phyloP scores from a whole-genome alignment of 345 rosid genomes.

The Sonneratia caseolaris region DNA sequence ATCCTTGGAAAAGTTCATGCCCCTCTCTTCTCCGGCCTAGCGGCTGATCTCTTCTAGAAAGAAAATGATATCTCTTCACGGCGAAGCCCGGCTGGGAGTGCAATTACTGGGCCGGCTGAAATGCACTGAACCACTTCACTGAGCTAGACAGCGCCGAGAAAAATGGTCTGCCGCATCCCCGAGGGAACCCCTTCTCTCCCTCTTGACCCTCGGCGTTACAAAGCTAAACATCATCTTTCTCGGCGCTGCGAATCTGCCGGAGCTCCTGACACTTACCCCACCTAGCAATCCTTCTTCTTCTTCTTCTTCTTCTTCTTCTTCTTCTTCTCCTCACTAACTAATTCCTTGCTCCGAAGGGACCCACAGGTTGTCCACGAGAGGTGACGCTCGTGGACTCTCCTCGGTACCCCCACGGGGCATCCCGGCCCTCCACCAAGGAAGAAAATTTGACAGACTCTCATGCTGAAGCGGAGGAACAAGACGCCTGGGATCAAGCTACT shows the following conservation, averaged over 20 bases:
- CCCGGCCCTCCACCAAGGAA: constrained; percentile 35
- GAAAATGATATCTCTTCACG: constrained; percentile 17
- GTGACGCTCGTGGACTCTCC: constrained; percentile 75
- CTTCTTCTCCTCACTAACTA: too few relatives aligned
- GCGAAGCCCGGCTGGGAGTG: constrained; percentile 16
- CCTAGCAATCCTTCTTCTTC: constrained; percentile 4
- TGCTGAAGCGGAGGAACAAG: constrained; percentile 16
- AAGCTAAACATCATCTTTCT: too few relatives aligned
- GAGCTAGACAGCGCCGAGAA: neutral
- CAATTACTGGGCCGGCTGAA: constrained; percentile 20
- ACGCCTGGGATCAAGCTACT: neutral
- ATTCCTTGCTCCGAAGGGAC: constrained; percentile 16
- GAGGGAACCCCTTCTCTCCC: constrained; percentile 34
- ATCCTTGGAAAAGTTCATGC: too few relatives aligned
- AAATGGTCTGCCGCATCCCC: constrained; percentile 25
- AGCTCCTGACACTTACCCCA: constrained; percentile 26
- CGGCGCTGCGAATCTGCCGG: constrained; percentile 24
- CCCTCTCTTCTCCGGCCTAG: too few relatives aligned
- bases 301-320: constrained; percentile 5
- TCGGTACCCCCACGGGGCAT: constrained; percentile 39
- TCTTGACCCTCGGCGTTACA: constrained; percentile 17
- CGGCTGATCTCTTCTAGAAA: too few relatives aligned
- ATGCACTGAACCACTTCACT: too few relatives aligned
- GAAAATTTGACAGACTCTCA: constrained; percentile 15
- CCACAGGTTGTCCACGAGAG: constrained; percentile 53